These are phyloP conservation scores for Suhomyces atakaporum DNA, from an alignment of 1,139 yeast species.

Conservation along the genomic window DNA sequence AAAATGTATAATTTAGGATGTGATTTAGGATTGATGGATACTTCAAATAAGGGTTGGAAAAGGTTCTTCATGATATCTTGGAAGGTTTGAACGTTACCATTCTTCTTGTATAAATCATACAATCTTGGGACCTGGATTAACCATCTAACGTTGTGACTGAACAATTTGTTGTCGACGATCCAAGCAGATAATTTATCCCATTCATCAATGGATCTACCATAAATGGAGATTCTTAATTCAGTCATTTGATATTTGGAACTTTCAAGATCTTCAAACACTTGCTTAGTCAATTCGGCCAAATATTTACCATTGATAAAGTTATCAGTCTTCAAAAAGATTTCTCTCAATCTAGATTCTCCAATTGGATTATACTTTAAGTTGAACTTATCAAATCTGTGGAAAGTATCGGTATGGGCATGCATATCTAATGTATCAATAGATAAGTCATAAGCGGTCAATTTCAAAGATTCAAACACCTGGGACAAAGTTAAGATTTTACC, in stretches of 20 bases:
- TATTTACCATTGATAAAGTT: slow-evolving; percentile 87
- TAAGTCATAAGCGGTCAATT: slow-evolving; percentile 89
- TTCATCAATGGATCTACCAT: slow-evolving; percentile 85
- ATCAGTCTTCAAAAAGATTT: slow-evolving; percentile 92
- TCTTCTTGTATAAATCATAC: slow-evolving; percentile 83
- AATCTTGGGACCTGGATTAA: slow-evolving; percentile 91
- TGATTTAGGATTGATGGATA: slow-evolving; percentile 74
- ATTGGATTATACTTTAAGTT: slow-evolving; percentile 96
- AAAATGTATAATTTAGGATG: slow-evolving; percentile 90
- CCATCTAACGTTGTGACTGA: slow-evolving; percentile 97
- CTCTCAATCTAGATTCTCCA: slow-evolving; percentile 96
- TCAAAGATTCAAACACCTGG: slow-evolving; percentile 87
- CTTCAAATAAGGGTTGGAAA: slow-evolving; percentile 91
- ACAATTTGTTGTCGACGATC: slow-evolving; percentile 89
- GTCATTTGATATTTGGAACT: slow-evolving; percentile 95
- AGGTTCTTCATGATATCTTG: slow-evolving; percentile 76
- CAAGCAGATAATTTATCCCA: slow-evolving; percentile 96
- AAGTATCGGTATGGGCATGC: slow-evolving; percentile 99
- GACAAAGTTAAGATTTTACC: slow-evolving; percentile 83
- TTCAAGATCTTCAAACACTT: slow-evolving; percentile 91
- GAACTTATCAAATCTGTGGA: slow-evolving; percentile 97
- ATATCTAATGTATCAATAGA: slow-evolving; percentile 96
- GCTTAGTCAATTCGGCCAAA: slow-evolving; percentile 89
- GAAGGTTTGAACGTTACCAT: slow-evolving; percentile 69
- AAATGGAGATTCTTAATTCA: slow-evolving; percentile 91